These are phyloP conservation scores for Arxiozyma heterogenica DNA, from an alignment of 1,139 yeast species.

Conservation along the genomic window DNA sequence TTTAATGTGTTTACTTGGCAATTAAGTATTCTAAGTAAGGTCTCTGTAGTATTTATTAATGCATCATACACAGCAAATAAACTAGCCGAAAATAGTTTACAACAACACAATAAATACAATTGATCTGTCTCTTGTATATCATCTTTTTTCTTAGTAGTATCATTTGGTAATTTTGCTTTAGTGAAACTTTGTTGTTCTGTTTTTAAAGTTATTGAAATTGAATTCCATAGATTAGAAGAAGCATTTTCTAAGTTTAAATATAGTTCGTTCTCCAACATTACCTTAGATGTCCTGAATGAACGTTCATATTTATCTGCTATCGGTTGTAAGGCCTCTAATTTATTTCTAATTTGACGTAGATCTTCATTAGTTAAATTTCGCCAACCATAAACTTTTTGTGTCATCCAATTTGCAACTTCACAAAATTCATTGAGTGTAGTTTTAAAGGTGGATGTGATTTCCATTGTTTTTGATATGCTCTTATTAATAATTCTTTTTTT, in stretches of 20 bases:
- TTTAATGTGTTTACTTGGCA: conserved; percentile 16
- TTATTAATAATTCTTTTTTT: background rate
- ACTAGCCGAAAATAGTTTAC: conserved; percentile 17
- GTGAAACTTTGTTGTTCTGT: conserved; percentile 7
- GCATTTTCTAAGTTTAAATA: conserved; percentile 17
- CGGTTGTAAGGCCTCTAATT: conserved; percentile 16
- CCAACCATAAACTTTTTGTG: conserved; percentile 10
- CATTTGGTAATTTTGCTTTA: background rate
- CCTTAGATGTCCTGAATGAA: conserved; percentile 14
- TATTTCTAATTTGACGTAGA: conserved; percentile 8
- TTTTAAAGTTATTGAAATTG: conserved; percentile 13
- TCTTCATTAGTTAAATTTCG: conserved; percentile 5
- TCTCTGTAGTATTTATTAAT: conserved; percentile 4
- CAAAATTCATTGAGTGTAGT: conserved; percentile 3
- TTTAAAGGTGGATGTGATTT: conserved; percentile 3
- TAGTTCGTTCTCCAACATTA: conserved; percentile 11
- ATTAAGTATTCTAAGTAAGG: conserved; percentile 13
- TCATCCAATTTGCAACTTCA: conserved; percentile 20
- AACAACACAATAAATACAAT: conserved; percentile 7
- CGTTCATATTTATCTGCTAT: conserved; percentile 20
- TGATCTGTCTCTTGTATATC: background rate
- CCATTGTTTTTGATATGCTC: background rate
- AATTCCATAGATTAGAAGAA: conserved; percentile 22
- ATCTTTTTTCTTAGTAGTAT: background rate
- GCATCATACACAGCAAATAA: conserved; percentile 18